Conservation (phyloP, 176 grass and related monocot species). For the Lolium rigidum region DNA sequence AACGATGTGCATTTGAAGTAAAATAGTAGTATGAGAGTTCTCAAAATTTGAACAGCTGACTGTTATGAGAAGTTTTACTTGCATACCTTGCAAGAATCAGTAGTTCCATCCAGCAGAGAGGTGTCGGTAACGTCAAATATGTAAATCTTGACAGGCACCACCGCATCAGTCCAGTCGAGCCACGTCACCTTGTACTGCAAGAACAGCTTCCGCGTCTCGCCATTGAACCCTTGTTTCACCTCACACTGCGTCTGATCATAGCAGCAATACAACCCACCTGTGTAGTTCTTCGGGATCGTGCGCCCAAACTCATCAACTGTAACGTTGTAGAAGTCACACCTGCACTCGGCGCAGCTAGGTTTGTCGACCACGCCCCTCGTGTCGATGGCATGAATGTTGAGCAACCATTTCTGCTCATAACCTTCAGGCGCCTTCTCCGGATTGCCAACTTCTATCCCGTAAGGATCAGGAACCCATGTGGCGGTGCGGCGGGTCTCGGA, state of each 20-base stretch:
- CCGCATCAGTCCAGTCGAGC: conserved; percentile 58
- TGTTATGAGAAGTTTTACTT: background rate
- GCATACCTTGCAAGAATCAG: conserved; percentile 63
- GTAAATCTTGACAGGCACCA: conserved; percentile 79
- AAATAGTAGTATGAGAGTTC: no score
- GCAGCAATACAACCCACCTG: conserved; percentile 73
- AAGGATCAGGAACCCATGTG: conserved; percentile 88
- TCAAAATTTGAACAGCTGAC: background rate
- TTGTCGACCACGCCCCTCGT: conserved; percentile 64
- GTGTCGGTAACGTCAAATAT: conserved; percentile 74
- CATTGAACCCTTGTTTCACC: conserved; percentile 43
- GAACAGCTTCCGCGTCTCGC: conserved; percentile 54
- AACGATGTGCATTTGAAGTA: background rate
- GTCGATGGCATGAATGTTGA: conserved; percentile 89
- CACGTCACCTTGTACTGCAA: conserved; percentile 76
- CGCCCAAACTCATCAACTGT: conserved; percentile 62
- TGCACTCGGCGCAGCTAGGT: conserved; percentile 76
- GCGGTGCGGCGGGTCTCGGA: conserved; percentile 85
- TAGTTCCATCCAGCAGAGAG: conserved; percentile 7
- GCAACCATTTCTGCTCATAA: conserved; percentile 68
- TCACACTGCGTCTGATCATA: conserved; percentile 71
- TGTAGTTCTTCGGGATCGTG: conserved; percentile 38
- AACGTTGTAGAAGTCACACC: conserved; percentile 75
- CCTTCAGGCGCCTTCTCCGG: conserved; percentile 50
- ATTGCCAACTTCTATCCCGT: conserved; percentile 73